Percentiles rank a stretch among this genome's conserved stretches.
These are phyloP conservation scores for Diaporthe citriasiana DNA, from an alignment of 2,329 filamentous ascomycete genomes.

Conservation along the genomic window DNA sequence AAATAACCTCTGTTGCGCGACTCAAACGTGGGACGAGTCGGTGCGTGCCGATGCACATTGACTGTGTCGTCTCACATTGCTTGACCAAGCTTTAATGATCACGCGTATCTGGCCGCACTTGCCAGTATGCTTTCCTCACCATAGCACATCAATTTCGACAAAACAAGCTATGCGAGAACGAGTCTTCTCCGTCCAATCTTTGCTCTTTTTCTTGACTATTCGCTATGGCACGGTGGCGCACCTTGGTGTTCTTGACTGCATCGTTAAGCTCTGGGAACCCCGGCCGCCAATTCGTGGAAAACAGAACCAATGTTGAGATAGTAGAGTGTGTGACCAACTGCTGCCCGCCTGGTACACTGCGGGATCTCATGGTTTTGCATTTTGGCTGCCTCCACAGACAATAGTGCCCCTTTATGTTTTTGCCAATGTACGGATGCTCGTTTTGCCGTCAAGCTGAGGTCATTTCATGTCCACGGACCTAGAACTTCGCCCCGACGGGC, in stretches of 20 bases:
- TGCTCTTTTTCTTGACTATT: not conserved
- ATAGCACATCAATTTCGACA: not conserved
- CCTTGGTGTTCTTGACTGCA: not conserved
- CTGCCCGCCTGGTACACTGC: slow-evolving; percentile 10
- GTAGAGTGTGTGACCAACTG: slow-evolving; percentile 8
- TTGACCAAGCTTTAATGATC: slow-evolving; percentile 13
- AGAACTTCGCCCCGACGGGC: slow-evolving; percentile 9
- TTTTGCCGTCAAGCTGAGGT: not conserved
- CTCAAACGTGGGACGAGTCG: slow-evolving; percentile 14
- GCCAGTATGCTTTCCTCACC: not conserved
- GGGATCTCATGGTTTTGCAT: not conserved
- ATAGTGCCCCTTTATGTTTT: not conserved
- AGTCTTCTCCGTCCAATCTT: not conserved
- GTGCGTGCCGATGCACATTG: not conserved
- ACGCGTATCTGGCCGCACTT: not conserved
- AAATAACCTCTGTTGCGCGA: slow-evolving; percentile 26
- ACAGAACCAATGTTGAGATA: not conserved
- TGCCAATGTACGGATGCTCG: not conserved
- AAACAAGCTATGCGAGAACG: not conserved
- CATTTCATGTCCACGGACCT: not conserved
- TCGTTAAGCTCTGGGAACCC: slow-evolving; percentile 7
- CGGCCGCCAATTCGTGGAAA: not conserved
- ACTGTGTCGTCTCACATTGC: slow-evolving; percentile 14
- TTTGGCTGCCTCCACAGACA: not conserved
- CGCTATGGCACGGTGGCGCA: not conserved